Percentiles rank a stretch among this genome's conserved stretches.
Conservation (phyloP, 2,329 filamentous ascomycete genomes). For the Eurotiales sp. region DNA sequence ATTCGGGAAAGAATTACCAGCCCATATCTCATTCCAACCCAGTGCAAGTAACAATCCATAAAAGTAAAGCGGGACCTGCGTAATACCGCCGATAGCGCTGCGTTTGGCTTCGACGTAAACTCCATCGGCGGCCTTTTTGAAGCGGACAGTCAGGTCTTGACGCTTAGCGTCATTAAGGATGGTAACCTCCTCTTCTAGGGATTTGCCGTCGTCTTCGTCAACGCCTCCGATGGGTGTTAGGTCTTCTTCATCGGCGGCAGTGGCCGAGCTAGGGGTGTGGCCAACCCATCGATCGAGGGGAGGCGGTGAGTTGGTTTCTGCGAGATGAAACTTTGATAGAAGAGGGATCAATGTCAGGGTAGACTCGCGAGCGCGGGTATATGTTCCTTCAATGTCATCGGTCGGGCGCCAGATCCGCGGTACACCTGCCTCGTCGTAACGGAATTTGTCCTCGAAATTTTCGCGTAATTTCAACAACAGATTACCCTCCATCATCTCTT, state of each 20-base stretch:
- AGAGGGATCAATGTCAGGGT: conserved; percentile 88
- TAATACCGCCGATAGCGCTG: conserved; percentile 90
- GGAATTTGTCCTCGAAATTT: conserved; percentile 99
- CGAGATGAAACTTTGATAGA: conserved; percentile 76
- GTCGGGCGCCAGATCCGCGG: conserved; percentile 94
- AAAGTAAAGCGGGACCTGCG: conserved; percentile 91
- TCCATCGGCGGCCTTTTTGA: conserved; percentile 97
- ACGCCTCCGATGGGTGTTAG: conserved; percentile 84
- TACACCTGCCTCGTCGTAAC: conserved; percentile 91
- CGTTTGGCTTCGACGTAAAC: conserved; percentile 98
- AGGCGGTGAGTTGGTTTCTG: conserved; percentile 69
- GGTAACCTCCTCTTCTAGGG: conserved; percentile 92
- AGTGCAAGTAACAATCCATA: conserved; percentile 83
- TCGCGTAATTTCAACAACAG: conserved; percentile 91
- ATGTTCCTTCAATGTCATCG: conserved; percentile 94
- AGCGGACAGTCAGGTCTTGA: conserved; percentile 85
- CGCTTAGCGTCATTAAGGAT: conserved; percentile 86
- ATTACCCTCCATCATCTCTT: conserved; percentile 98
- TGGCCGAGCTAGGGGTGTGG: conserved; percentile 67
- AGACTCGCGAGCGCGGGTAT: conserved; percentile 86
- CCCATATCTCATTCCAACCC: conserved; percentile 98
- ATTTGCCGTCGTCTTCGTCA: conserved; percentile 92
- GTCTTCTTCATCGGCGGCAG: conserved; percentile 85
- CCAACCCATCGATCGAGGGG: conserved; percentile 85
- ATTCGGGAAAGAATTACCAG: conserved; percentile 59